Evolutionary conservation across 2,329 filamentous ascomycete genomes (phyloP), one percentile per base, ranked within the genome.

Genomic region (Aspergillus calidoustus): DNA sequence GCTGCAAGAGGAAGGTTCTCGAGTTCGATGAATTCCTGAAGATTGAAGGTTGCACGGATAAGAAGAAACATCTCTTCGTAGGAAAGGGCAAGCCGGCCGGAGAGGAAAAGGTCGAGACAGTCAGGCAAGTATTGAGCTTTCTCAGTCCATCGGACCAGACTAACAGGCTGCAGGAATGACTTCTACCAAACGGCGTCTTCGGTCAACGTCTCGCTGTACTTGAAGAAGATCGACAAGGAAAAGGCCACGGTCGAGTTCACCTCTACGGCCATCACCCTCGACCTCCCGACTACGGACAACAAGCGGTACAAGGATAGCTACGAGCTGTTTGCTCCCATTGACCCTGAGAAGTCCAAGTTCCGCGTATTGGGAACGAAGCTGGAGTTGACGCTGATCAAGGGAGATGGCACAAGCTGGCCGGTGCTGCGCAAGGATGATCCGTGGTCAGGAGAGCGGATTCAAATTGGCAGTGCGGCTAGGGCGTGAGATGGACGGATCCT

Each of bases 21-120:
- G 95, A 99, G 75, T 99, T 99, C 77, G 93, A 99, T 76, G 90
- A 98, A 78, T 99, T 99, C 79, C 89, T 99, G 89, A 95, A 91
- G 79, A 94, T 99, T 62, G 88, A 91, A 70, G 95, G 95, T 1
- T 99, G 95, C 80, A 88, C 88, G 76, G 93, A 90, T 48, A 95
- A 93, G 79, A 82, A 84, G 48, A 84, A 86, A 63, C 95, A 99
- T 81, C 79, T 97, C 67, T 99, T 97, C 72, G 84, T 98, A 38
- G 91, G 87, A 7, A 84, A 87, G 68, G 87, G 86, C 69, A 91
- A 92, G 78, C 81, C 84, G 38, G 73, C 76, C 5, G 86, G 84
- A 1, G 92, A 96, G 79, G 92, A 96, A 79, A 82, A 90, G 70
- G 79, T 96, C 46, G 87, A 92, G 48, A 89, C 87, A 3, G 91